These are phyloP conservation scores for Nemania sp. DNA, from an alignment of 2,329 filamentous ascomycete species.

Conservation along the genomic window DNA sequence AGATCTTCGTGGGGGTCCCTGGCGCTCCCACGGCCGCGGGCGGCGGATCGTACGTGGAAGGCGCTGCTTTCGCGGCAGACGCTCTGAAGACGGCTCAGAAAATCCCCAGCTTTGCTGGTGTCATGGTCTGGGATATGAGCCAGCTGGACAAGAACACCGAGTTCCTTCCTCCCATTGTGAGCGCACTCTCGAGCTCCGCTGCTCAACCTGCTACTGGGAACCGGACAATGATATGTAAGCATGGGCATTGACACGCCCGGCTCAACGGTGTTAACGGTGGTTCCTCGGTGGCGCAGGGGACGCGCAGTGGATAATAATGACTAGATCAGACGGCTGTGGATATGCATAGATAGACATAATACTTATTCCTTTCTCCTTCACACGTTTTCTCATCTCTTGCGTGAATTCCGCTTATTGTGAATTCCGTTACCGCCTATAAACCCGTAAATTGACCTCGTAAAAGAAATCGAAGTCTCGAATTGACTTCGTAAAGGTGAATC, in stretches of 20 bases:
- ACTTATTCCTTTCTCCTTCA: neutral
- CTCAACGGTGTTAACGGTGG: too few species aligned
- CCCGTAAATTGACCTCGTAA: too few species aligned
- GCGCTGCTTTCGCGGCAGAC: constrained; percentile 48
- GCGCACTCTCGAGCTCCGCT: neutral
- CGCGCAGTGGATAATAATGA: neutral
- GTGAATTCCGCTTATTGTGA: neutral
- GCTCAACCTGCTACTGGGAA: neutral
- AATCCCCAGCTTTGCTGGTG: constrained; percentile 65
- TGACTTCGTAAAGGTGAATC: too few species aligned
- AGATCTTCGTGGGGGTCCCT: constrained; percentile 66
- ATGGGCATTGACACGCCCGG: neutral
- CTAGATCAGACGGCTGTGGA: neutral
- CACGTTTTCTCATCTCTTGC: neutral
- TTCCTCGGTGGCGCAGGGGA: too few species aligned
- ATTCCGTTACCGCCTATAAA: neutral
- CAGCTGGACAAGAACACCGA: constrained; percentile 62
- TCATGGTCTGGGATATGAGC: constrained; percentile 71
- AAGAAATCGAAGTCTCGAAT: too few species aligned
- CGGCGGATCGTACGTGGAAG: constrained; percentile 48
- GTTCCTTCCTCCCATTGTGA: constrained; percentile 53
- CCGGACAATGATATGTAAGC: neutral
- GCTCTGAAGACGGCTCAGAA: constrained; percentile 58
- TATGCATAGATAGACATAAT: neutral
- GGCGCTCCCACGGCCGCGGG: constrained; percentile 57